Evolutionary conservation across 2,329 filamentous ascomycete genomes (phyloP).

Genomic region (Monilinia vaccinii-corymbosi): DNA sequence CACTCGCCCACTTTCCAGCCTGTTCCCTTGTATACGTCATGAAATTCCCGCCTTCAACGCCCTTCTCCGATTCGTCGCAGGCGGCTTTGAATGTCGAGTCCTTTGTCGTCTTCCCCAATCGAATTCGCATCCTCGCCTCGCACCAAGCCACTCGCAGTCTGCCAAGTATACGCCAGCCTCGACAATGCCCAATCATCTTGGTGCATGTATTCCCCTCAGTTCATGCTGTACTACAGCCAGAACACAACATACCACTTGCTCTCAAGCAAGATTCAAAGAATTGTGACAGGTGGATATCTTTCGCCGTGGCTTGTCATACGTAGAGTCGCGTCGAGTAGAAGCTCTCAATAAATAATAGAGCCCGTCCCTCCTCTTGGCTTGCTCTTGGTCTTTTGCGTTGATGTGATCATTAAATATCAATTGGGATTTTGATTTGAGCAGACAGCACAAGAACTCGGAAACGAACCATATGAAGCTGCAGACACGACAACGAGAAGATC

Average conservation of each 20-base stretch:
- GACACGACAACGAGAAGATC: neutral
- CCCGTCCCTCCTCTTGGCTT: constrained; percentile 5
- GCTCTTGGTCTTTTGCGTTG: neutral
- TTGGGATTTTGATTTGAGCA: neutral
- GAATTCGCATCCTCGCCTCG: neutral
- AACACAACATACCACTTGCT: neutral
- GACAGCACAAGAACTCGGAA: neutral
- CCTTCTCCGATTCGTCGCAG: neutral
- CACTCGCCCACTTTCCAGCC: neutral
- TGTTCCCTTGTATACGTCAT: neutral
- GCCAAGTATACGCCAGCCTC: neutral
- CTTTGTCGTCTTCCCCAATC: neutral
- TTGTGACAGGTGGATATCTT: neutral
- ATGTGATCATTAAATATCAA: neutral
- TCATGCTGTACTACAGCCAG: neutral
- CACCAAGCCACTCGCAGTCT: neutral
- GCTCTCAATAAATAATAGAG: neutral
- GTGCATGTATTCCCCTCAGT: neutral
- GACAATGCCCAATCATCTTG: neutral
- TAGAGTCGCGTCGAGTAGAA: no score
- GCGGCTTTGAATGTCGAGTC: neutral
- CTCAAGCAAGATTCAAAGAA: neutral
- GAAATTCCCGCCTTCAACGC: neutral
- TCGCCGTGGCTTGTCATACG: neutral
- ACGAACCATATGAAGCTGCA: neutral